A percentile compares a stretch with the other conserved stretches of the same genome.
phyloP scores from a whole-genome alignment of 495 filamentous ascomycete species.

The Aspergillus affinis region DNA sequence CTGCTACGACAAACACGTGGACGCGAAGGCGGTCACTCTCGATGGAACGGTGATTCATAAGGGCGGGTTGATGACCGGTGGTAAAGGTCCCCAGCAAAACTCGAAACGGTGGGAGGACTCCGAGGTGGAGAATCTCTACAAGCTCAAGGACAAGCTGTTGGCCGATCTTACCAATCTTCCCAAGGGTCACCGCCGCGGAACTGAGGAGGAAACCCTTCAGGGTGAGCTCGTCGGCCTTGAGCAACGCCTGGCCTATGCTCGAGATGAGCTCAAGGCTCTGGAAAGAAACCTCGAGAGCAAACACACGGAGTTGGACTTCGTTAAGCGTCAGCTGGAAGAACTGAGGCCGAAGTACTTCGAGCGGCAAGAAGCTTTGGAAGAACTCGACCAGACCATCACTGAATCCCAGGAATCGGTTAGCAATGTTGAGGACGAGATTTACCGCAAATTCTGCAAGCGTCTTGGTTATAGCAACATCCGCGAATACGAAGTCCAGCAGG shows the following conservation, averaged over 20 bases:
- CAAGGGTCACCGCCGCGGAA: constrained; percentile 65
- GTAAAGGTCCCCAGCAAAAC: constrained; percentile 69
- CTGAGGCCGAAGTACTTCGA: constrained; percentile 76
- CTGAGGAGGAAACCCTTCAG: constrained; percentile 77
- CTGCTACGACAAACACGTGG: constrained; percentile 79
- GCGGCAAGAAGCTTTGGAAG: constrained; percentile 64
- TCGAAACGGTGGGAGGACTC: constrained; percentile 86
- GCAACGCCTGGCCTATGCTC: constrained; percentile 66
- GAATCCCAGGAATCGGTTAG: constrained; percentile 75
- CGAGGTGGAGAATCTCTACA: constrained; percentile 78
- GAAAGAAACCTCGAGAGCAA: constrained; percentile 86
- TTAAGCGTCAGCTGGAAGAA: constrained; percentile 67
- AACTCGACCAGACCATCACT: constrained; percentile 62
- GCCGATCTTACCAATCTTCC: constrained; percentile 74
- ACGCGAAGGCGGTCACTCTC: constrained; percentile 90
- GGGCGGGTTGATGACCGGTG: constrained; percentile 96
- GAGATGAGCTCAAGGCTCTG: constrained; percentile 75
- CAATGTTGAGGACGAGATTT: constrained; percentile 85
- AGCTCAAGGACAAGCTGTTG: constrained; percentile 67
- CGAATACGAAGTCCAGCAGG: constrained; percentile 90
- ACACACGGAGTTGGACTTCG: constrained; percentile 74
- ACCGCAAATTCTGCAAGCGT: constrained; percentile 80
- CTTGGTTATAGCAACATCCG: constrained; percentile 87
- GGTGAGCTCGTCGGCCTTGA: constrained; percentile 82
- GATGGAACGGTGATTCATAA: constrained; percentile 95